Evolutionary conservation across 768 basidiomycete genomes (phyloP).

Genomic region (Suillus americanus): DNA sequence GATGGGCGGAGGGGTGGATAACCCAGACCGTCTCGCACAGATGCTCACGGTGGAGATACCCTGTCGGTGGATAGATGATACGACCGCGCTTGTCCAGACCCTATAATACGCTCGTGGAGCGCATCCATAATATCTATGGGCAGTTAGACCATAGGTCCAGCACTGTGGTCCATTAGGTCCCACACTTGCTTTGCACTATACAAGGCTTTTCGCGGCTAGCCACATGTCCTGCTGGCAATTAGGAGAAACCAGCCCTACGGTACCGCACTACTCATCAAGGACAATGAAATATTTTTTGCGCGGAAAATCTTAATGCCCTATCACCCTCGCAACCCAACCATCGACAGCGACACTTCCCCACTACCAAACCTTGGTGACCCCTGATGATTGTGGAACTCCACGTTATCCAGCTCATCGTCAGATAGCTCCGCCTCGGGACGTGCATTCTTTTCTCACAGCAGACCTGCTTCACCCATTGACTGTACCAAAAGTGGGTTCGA

Average conservation of each 20-base stretch:
- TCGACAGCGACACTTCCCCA: neutral
- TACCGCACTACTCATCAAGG: neutral
- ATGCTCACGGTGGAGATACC: slow-evolving; percentile 49
- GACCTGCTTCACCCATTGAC: neutral
- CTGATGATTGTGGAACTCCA: neutral
- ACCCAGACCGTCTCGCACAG: slow-evolving; percentile 40
- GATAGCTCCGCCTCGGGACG: neutral
- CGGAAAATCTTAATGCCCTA: neutral
- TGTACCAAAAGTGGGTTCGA: neutral
- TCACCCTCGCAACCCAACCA: neutral
- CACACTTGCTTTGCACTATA: neutral
- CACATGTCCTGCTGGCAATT: neutral
- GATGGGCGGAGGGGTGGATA: slow-evolving; percentile 34
- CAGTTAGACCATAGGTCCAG: neutral
- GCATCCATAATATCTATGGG: neutral
- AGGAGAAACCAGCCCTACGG: neutral
- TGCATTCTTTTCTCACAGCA: neutral
- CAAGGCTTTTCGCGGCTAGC: neutral
- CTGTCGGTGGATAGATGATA: slow-evolving; percentile 58
- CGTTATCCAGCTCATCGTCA: neutral
- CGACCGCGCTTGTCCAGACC: slow-evolving; percentile 43
- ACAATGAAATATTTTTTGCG: neutral
- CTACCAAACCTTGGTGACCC: neutral
- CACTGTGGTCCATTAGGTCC: neutral
- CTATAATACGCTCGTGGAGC: slow-evolving; percentile 6